Base-by-base conservation (phyloP, 306 rosid species). In the Citrullus amarus region DNA sequence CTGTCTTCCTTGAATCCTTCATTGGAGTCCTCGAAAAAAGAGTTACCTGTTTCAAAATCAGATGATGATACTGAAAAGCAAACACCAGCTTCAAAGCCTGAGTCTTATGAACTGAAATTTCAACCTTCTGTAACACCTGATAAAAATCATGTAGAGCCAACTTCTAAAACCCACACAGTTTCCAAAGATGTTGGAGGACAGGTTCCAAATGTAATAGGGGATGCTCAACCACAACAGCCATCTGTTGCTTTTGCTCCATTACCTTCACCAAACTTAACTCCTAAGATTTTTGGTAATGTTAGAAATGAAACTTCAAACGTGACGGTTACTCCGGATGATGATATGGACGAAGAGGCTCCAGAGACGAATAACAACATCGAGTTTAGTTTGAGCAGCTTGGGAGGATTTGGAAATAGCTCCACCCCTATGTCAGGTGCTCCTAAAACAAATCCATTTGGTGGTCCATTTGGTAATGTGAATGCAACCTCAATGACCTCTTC, bases 301-400 rank as follows among this genome's bases (percentile, higher is more conserved):
- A 90, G 83, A 79, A 85, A 75, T 80, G 88, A 43, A 76, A 79
- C 80, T 43, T 70, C 82, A 72, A 92, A 88, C 78, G 85, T 79
- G 77, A 86, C 80, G 73, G 80, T 76, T 77, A 17, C 88, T 44
- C 83, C 82, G 38, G 97, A 92, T 69, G 96, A 92, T 84, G 90
- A 91, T 86, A 95, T 95, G 97, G 99, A 95, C 53, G 97, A 95
- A 85, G 97, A 95, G 84, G 95, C 97, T 81, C 90, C 96, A 0
- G 93, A 95, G 89, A 79, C 85, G 20, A 88, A 83, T 78, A 86
- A 77, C 79, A 30, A 76, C 12, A 22, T 80, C 32, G 91, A 88
- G 85, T 86, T 86, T 77, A 84, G n/a, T 86, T 83, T 92, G 81
- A 89, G 90, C 84, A 78, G 82, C 86, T 82, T 89, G 50, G 89